Percentiles rank a stretch among this genome's conserved stretches.
phyloP scores from a whole-genome alignment of 257 asterid genomes.

The Primulina tabacum region DNA sequence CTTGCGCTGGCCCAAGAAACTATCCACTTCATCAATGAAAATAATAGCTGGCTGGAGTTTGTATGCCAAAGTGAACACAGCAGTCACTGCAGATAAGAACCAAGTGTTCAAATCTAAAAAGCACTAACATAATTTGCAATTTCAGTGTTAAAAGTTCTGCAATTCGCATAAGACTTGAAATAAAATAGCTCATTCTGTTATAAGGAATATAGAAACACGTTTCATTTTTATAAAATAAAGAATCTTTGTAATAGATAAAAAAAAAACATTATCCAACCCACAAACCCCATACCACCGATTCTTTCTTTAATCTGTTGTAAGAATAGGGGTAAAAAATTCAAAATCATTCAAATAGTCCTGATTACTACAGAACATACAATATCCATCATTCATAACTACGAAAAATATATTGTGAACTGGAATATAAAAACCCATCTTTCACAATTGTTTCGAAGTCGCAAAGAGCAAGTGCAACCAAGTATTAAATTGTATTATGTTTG shows the following conservation, averaged over 20 bases:
- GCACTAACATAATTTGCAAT: background rate
- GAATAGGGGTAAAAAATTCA: no score
- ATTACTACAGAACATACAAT: background rate
- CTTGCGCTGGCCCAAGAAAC: constrained; percentile 95
- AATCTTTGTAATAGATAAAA: background rate
- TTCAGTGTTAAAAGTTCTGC: background rate
- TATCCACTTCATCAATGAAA: constrained; percentile 96
- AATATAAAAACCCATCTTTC: background rate
- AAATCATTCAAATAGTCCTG: background rate
- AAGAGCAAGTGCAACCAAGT: background rate
- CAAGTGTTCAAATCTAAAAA: constrained; percentile 11
- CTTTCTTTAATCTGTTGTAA: background rate
- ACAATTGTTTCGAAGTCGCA: constrained; percentile 3
- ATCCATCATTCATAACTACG: background rate
- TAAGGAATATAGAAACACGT: background rate
- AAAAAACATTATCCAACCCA: background rate
- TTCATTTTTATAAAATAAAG: no score
- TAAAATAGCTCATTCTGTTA: background rate
- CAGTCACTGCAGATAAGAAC: constrained; percentile 60
- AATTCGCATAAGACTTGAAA: no score
- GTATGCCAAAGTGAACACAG: constrained; percentile 89
- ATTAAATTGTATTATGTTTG: background rate
- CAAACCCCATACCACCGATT: background rate
- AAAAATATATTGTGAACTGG: background rate
- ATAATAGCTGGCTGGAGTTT: constrained; percentile 98